Percentiles rank a stretch among this genome's conserved stretches.
Conservation (phyloP, 2,329 filamentous ascomycete genomes). For the Leptosphaerulina australis region DNA sequence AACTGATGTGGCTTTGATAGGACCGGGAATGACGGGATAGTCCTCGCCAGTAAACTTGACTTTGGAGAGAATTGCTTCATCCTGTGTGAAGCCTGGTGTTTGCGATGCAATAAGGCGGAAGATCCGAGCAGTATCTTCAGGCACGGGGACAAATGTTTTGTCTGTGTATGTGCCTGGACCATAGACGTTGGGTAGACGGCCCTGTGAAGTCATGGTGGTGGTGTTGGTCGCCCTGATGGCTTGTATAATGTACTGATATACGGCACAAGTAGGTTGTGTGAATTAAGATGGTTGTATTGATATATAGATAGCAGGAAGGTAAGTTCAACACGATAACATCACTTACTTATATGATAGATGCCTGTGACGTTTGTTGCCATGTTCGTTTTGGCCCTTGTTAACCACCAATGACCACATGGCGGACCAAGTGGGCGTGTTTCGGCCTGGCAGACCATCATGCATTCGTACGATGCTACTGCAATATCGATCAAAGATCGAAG, state of each 20-base stretch:
- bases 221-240: too few relatives aligned
- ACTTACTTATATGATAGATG: background rate
- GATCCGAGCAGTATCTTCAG: conserved; percentile 48
- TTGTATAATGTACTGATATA: background rate
- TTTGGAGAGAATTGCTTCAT: conserved; percentile 38
- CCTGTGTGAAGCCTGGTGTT: conserved; percentile 52
- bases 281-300: too few relatives aligned
- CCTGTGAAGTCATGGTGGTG: conserved; percentile 11
- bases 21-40: conserved; percentile 52
- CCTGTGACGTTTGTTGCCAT: background rate
- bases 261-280: too few relatives aligned
- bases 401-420: background rate
- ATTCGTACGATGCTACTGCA: conserved; percentile 12
- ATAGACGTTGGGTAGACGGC: conserved; percentile 34
- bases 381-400: background rate
- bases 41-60: conserved; percentile 51
- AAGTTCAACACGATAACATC: too few relatives aligned
- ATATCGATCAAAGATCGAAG: background rate
- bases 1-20: conserved; percentile 53
- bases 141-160: conserved; percentile 46
- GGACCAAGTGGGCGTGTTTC: background rate
- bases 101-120: conserved; percentile 46
- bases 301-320: too few relatives aligned
- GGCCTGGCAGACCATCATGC: background rate
- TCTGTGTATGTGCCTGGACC: conserved; percentile 53